phyloP scores from a whole-genome alignment of 2,329 filamentous ascomycete species.

The Exophiala phaeomuriformis region DNA sequence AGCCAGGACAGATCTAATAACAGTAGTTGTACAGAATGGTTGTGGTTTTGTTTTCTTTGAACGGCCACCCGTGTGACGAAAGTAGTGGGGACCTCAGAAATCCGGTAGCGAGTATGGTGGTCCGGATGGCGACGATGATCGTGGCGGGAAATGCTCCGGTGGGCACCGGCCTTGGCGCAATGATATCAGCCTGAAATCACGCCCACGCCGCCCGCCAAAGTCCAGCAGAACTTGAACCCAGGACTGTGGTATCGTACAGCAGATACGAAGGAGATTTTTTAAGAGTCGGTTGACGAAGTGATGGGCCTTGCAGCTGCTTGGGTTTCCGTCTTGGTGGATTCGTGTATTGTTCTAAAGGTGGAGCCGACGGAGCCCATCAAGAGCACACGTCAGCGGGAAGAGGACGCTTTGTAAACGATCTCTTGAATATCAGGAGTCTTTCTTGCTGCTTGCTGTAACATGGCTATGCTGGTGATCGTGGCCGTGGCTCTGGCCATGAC shows the following conservation, averaged over 20 bases:
- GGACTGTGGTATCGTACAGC: too few species aligned
- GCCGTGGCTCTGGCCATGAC: conserved; percentile 10
- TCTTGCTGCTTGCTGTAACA: conserved; percentile 6
- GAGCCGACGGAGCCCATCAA: neutral
- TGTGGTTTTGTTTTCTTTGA: too few species aligned
- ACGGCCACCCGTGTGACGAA: too few species aligned
- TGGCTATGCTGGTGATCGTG: neutral
- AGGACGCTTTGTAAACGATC: neutral
- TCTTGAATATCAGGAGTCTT: conserved; percentile 7
- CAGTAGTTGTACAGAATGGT: too few species aligned
- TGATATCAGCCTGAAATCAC: conserved; percentile 27
- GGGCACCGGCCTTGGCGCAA: conserved; percentile 16
- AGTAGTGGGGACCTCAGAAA: too few species aligned
- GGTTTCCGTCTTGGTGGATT: too few species aligned
- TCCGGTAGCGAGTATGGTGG: too few species aligned
- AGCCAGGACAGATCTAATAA: too few species aligned
- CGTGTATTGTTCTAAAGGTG: neutral
- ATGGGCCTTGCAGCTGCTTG: too few species aligned
- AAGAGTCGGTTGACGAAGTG: too few species aligned
- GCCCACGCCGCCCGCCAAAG: neutral
- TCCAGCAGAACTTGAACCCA: neutral
- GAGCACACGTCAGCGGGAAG: neutral
- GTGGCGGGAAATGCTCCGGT: conserved; percentile 8
- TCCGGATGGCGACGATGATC: neutral
- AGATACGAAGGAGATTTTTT: too few species aligned